Percentiles rank a stretch among this genome's conserved stretches.
Evolutionary conservation across 306 rosid genomes (phyloP).

Genomic region (Lathyrus sativus): DNA sequence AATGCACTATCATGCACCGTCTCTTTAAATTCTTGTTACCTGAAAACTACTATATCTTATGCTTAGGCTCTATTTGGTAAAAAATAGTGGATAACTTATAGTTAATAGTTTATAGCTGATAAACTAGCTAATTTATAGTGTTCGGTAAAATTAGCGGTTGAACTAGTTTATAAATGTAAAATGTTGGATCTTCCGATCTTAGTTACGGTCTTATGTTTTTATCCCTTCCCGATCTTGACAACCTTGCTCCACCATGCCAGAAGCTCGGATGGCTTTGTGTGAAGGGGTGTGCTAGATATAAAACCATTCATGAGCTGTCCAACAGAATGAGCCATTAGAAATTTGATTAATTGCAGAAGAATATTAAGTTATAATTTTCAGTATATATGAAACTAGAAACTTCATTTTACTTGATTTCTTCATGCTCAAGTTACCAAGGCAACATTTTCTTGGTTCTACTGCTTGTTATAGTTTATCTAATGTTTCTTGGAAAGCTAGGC

Average conservation of each 20-base stretch:
- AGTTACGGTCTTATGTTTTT: no score
- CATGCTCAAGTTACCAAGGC: background rate
- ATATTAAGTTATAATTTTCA: conserved; percentile 19
- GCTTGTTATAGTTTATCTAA: conserved; percentile 10
- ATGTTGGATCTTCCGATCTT: no score
- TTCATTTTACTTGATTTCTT: conserved; percentile 10
- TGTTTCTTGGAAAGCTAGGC: conserved; percentile 14
- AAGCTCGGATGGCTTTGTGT: background rate
- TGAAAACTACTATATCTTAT: conserved; percentile 26
- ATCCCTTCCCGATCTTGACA: no score
- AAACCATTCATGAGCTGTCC: background rate
- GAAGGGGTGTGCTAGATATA: background rate
- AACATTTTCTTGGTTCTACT: conserved; percentile 17
- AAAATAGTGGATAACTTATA: no score
- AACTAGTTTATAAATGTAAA: no score
- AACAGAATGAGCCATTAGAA: background rate
- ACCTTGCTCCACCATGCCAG: background rate
- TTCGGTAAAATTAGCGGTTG: no score
- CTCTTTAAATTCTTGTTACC: conserved; percentile 7
- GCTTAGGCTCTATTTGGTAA: background rate
- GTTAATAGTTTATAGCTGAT: no score
- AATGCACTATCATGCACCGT: conserved; percentile 4
- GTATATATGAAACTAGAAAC: background rate
- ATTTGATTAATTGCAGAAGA: background rate
- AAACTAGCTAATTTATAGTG: no score